These are phyloP conservation scores for Alternaria ventricosa DNA, from an alignment of 2,329 filamentous ascomycete genomes.

Conservation along the genomic window DNA sequence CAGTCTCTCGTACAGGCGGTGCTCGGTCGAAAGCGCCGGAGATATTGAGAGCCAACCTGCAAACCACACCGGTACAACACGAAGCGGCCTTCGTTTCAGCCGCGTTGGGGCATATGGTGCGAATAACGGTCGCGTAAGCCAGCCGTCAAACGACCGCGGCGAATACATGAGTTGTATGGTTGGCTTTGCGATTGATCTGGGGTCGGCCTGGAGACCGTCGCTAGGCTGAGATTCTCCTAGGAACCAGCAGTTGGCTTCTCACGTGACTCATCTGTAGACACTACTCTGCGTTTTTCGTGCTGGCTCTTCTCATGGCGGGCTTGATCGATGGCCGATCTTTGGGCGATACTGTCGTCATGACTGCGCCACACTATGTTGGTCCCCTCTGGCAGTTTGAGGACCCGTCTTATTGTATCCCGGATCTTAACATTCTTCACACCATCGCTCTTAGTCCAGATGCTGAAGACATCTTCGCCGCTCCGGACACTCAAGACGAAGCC, in stretches of 20 bases:
- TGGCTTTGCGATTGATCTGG: neutral
- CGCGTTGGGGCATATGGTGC: neutral
- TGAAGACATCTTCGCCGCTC: constrained; percentile 95
- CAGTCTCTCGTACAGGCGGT: neutral
- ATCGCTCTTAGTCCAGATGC: constrained; percentile 95
- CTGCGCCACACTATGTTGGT: constrained; percentile 95
- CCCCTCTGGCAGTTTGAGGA: constrained; percentile 83
- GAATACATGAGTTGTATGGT: neutral
- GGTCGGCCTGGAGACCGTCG: neutral
- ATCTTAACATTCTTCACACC: constrained; percentile 96
- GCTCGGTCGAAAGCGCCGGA: neutral
- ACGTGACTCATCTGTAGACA: constrained; percentile 43
- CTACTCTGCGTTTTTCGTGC: constrained; percentile 54
- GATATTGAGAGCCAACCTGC: neutral
- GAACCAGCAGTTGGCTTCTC: constrained; percentile 38
- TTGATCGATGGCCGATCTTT: constrained; percentile 88
- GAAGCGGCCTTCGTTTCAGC: neutral
- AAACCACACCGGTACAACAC: neutral
- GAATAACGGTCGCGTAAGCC: neutral
- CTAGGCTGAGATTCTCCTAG: constrained; percentile 17
- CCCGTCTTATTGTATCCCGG: constrained; percentile 93
- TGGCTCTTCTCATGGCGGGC: constrained; percentile 82
- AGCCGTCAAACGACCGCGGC: neutral
- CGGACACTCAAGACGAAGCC: constrained; percentile 93
- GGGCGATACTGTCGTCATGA: constrained; percentile 94